Evolutionary conservation across 441 rosid genomes (phyloP).

Genomic region (Melastoma candidum): DNA sequence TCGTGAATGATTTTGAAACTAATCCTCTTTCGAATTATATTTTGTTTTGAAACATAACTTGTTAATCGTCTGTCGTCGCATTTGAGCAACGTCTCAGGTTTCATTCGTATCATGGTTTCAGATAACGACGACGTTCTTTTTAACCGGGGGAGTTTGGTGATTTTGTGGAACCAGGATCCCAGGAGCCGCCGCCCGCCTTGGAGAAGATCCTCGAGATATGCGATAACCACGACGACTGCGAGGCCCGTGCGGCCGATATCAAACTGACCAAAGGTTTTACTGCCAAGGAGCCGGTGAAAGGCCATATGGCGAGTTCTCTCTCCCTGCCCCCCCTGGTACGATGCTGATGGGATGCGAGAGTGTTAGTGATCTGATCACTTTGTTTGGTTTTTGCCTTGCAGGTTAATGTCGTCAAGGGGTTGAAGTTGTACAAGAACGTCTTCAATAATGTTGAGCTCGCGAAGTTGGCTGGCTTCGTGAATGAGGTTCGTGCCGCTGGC

Average conservation of each 20-base stretch:
- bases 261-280: slow-evolving; percentile 77
- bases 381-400: slow-evolving; percentile 21
- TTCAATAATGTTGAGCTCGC: slow-evolving; percentile 62
- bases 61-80: no score
- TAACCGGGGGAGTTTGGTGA: slow-evolving; percentile 5
- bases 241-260: slow-evolving; percentile 40
- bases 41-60: no score
- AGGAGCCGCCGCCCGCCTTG: slow-evolving; percentile 43
- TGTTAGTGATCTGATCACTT: no score
- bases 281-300: slow-evolving; percentile 91
- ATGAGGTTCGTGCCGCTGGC: slow-evolving; percentile 11
- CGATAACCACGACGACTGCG: slow-evolving; percentile 64
- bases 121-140: neutral
- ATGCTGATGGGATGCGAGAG: no score
- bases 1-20: no score
- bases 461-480: slow-evolving; percentile 47
- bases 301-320: slow-evolving; percentile 79
- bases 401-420: slow-evolving; percentile 95
- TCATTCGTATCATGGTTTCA: no score
- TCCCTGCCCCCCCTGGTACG: slow-evolving; percentile 7
- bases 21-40: no score
- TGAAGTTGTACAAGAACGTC: slow-evolving; percentile 68
- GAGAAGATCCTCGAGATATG: slow-evolving; percentile 38
- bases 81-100: no score
- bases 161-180: slow-evolving; percentile 42